Percentiles rank a stretch among this genome's conserved stretches.
These are phyloP conservation scores for Ophiostoma angusticollis DNA, from an alignment of 2,329 filamentous ascomycete species.

Conservation along the genomic window DNA sequence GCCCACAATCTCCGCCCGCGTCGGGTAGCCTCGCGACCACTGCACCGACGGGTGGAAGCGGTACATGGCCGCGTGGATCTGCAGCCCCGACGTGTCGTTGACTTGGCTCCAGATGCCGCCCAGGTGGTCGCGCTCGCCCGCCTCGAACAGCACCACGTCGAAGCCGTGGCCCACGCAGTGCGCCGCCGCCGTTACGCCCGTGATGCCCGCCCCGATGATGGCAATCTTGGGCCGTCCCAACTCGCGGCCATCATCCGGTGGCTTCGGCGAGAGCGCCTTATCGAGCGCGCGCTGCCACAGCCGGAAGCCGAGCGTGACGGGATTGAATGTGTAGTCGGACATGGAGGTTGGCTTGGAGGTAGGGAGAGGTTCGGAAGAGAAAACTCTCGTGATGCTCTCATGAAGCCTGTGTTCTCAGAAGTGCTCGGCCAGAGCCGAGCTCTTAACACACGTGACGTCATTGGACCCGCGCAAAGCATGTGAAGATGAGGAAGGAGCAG, in stretches of 20 bases:
- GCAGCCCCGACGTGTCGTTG: slow-evolving; percentile 13
- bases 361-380: too few relatives aligned
- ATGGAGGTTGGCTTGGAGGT: too few relatives aligned
- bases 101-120: slow-evolving; percentile 70
- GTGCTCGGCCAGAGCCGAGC: too few relatives aligned
- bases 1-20: slow-evolving; percentile 59
- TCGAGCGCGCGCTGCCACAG: slow-evolving; percentile 51
- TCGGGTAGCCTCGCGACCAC: slow-evolving; percentile 66
- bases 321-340: slow-evolving; percentile 22
- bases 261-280: slow-evolving; percentile 54
- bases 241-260: slow-evolving; percentile 45
- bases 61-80: slow-evolving; percentile 75
- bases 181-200: slow-evolving; percentile 62
- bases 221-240: slow-evolving; percentile 54
- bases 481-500: too few relatives aligned
- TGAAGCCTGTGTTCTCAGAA: too few relatives aligned
- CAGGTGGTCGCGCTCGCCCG: slow-evolving; percentile 49
- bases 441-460: too few relatives aligned
- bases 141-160: slow-evolving; percentile 68
- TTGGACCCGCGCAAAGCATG: too few relatives aligned
- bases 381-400: too few relatives aligned
- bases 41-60: slow-evolving; percentile 70
- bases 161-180: slow-evolving; percentile 81
- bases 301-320: slow-evolving; percentile 50
- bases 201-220: slow-evolving; percentile 60